Conservation (phyloP, 2,329 filamentous ascomycete genomes). For the Leptographium galeiforme region DNA sequence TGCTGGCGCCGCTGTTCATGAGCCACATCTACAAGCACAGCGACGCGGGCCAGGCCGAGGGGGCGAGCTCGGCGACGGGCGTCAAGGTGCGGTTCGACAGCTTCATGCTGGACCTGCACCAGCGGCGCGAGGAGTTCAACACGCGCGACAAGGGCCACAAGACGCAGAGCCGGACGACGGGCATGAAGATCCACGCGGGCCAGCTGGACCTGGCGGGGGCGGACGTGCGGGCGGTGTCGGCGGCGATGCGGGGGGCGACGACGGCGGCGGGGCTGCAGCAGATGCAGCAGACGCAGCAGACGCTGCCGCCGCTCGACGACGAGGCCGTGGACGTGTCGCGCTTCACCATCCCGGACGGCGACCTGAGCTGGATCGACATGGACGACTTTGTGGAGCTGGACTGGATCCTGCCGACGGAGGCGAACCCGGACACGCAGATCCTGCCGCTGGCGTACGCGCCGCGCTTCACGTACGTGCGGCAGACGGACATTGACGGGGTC, state of each 20-base stretch:
- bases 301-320: slow-evolving; percentile 37
- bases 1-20: slow-evolving; percentile 84
- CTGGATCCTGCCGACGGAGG: slow-evolving; percentile 83
- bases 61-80: slow-evolving; percentile 75
- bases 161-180: slow-evolving; percentile 68
- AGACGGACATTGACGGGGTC: slow-evolving; percentile 78
- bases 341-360: slow-evolving; percentile 91
- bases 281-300: slow-evolving; percentile 45
- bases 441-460: slow-evolving; percentile 83
- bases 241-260: slow-evolving; percentile 70
- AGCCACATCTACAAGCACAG: slow-evolving; percentile 99
- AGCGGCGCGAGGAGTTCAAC: slow-evolving; percentile 82
- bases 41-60: slow-evolving; percentile 33
- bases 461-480: slow-evolving; percentile 92
- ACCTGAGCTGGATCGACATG: slow-evolving; percentile 97
- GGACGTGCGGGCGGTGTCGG: slow-evolving; percentile 86
- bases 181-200: slow-evolving; percentile 90
- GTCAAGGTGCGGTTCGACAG: slow-evolving; percentile 91
- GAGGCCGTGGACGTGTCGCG: slow-evolving; percentile 62
- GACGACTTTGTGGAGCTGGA: slow-evolving; percentile 97
- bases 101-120: slow-evolving; percentile 93
- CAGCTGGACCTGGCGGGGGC: slow-evolving; percentile 85
- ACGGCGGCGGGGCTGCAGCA: slow-evolving; percentile 40
- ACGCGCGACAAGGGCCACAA: slow-evolving; percentile 65
- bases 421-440: slow-evolving; percentile 88